These are phyloP conservation scores for Pseudozyma sp. DNA, from an alignment of 1,284 basidiomycete species.

Conservation along the genomic window DNA sequence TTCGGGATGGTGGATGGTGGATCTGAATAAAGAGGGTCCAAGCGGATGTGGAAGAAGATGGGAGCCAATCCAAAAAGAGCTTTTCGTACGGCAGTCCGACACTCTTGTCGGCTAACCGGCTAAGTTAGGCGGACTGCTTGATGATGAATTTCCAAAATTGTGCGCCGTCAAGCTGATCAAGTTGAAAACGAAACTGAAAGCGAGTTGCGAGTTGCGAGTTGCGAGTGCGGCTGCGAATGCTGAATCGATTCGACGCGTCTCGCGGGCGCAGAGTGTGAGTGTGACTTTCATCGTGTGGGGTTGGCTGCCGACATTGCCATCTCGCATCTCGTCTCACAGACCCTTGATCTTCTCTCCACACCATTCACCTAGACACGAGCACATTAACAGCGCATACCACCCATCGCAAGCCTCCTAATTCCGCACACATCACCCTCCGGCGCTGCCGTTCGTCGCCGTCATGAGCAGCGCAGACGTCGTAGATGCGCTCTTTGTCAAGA, in stretches of 20 bases:
- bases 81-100: conserved; percentile 21
- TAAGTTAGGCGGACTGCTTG: conserved; percentile 4
- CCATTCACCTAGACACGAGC: not conserved
- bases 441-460: conserved; percentile 9
- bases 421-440: not conserved
- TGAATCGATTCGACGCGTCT: conserved; percentile 15
- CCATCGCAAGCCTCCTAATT: not conserved
- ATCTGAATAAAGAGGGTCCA: too few species aligned
- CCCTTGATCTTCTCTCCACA: not conserved
- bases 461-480: conserved; percentile 67
- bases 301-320: conserved; percentile 5
- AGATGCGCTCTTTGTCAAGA: conserved; percentile 83
- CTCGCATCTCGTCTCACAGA: not conserved
- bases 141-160: too few species aligned
- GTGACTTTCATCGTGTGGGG: conserved; percentile 25
- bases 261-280: not conserved
- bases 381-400: conserved; percentile 1
- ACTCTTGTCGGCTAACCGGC: conserved; percentile 22
- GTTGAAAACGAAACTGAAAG: conserved; percentile 12
- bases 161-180: too few species aligned
- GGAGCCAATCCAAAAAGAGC: too few species aligned
- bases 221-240: too few species aligned
- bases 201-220: too few species aligned
- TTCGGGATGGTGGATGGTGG: not conserved
- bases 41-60: too few species aligned